Percentiles rank a stretch among this genome's conserved stretches.
phyloP scores from a whole-genome alignment of 495 filamentous ascomycete species.

The Penicilliopsis zonata region DNA sequence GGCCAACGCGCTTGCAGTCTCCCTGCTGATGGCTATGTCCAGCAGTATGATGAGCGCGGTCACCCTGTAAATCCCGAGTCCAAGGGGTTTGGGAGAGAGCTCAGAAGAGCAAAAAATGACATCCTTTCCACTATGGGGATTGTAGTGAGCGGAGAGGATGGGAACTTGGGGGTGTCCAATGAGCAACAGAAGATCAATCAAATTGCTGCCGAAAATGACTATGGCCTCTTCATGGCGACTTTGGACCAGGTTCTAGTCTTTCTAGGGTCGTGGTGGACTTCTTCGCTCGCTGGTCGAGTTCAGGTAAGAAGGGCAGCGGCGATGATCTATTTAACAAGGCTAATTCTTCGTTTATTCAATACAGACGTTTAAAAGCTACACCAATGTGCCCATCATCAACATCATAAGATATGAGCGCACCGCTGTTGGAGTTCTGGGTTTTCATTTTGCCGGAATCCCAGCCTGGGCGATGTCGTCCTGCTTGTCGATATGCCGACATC shows the following conservation, averaged over 20 bases:
- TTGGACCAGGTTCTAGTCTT: slow-evolving; percentile 29
- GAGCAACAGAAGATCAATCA: slow-evolving; percentile 31
- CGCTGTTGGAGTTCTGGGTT: slow-evolving; percentile 18
- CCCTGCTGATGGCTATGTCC: slow-evolving; percentile 37
- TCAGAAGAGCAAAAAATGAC: slow-evolving; percentile 44
- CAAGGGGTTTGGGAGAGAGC: slow-evolving; percentile 25
- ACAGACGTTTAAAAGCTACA: slow-evolving; percentile 36
- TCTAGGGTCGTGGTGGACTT: slow-evolving; percentile 31
- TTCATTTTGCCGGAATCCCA: slow-evolving; percentile 35
- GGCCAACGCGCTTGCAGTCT: slow-evolving; percentile 19
- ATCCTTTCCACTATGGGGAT: slow-evolving; percentile 44
- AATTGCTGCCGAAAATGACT: slow-evolving; percentile 36
- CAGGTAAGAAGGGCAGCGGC: slow-evolving; percentile 23
- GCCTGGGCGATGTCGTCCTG: slow-evolving; percentile 30
- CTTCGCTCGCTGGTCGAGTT: slow-evolving; percentile 30
- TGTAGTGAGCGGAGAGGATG: slow-evolving; percentile 34
- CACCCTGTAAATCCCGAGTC: slow-evolving; percentile 53
- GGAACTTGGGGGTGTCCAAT: slow-evolving; percentile 15
- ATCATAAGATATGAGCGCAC: slow-evolving; percentile 27
- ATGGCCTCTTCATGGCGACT: slow-evolving; percentile 35
- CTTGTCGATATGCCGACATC: slow-evolving; percentile 28
- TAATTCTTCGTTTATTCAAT: not conserved
- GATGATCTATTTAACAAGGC: not conserved
- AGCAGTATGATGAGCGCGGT: slow-evolving; percentile 60
- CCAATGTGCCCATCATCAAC: slow-evolving; percentile 23